These are phyloP conservation scores for Carpinus viminea DNA, from an alignment of 306 rosid species.

Conservation along the genomic window DNA sequence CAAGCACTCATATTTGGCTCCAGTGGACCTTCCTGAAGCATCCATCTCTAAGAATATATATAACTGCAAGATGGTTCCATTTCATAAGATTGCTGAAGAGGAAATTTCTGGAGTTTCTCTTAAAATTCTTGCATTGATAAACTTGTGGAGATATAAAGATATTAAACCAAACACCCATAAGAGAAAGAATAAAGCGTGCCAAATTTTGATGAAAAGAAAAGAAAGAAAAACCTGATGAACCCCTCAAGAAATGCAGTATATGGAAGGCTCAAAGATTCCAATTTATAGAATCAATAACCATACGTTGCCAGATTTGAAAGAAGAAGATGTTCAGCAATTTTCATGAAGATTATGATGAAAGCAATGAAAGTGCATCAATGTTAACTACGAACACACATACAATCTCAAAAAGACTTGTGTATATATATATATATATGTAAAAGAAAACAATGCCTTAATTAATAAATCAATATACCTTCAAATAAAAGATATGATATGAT, in stretches of 20 bases:
- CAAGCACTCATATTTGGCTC: slow-evolving; percentile 64
- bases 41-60: slow-evolving; percentile 45
- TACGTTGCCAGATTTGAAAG: slow-evolving; percentile 2
- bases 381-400: slow-evolving; percentile 21
- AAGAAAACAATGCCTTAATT: slow-evolving; percentile 8
- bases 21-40: slow-evolving; percentile 32
- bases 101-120: not conserved
- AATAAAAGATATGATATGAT: not conserved
- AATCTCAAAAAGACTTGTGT: not conserved
- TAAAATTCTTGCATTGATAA: not conserved
- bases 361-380: slow-evolving; percentile 23
- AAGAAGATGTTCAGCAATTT: not conserved
- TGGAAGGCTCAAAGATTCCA: slow-evolving; percentile 15
- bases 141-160: not conserved
- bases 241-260: slow-evolving; percentile 1
- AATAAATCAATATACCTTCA: slow-evolving; percentile 23
- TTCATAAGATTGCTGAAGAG: not conserved
- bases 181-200: not conserved
- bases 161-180: not conserved
- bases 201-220: slow-evolving; percentile 1
- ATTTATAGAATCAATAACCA: slow-evolving; percentile 3
- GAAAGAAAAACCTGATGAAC: slow-evolving; percentile 24
- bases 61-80: slow-evolving; percentile 30
- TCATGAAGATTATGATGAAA: slow-evolving; percentile 20
- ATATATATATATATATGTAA: not conserved